Evolutionary conservation across 2,329 filamentous ascomycete species (phyloP), one percentile per base, ranked within the genome.

Genomic region (Pestalotiopsis sp.): DNA sequence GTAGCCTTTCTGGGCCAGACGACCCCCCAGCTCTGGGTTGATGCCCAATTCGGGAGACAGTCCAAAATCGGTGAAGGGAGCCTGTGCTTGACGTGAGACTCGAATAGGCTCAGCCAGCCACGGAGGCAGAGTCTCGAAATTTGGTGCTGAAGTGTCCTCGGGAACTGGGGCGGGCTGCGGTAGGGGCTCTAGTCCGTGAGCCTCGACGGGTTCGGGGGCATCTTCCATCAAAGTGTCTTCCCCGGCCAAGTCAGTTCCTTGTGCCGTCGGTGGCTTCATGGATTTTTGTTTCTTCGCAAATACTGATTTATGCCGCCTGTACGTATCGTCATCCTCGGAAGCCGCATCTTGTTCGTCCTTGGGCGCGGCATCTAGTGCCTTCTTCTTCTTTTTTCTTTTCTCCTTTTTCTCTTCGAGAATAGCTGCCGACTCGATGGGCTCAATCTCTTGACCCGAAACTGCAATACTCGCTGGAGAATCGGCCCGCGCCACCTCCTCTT

Each of bases 41-140:
- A 97, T 86, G 0, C 89, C 89, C 0, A 96, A 81, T 4, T 88
- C 83, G 1, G 81, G 77, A n/a, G 71, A 73, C 7, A 74, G 62
- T 1, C 77, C 77, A 66, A 80, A 72, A 0, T 85, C 82, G 2
- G 81, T 76, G 73, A 97, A 97, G 0, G 89, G 82, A 1, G 84
- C 82, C 39, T 83, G 87, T 11, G 86, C 85, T 4, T 89, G 85
- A 9, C 89, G 85, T 0, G 90, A 85, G 4, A 94, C 89, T 31
- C 88, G 86, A n/a, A 92, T 86, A 0, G 95, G 94, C 13, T 90
- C 86, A 4, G 92, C 89, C 13, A 98, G 85, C 95, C 95, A 98
- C 2, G 85, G 74, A 0, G 95, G 95, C 2, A 97, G 84, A 1
- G 92, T 92, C 38, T 94, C 91, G 79, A 94, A 94, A n/a, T 87